Evolutionary conservation across 306 rosid species (phyloP).

Genomic region (Prunus mongolica): DNA sequence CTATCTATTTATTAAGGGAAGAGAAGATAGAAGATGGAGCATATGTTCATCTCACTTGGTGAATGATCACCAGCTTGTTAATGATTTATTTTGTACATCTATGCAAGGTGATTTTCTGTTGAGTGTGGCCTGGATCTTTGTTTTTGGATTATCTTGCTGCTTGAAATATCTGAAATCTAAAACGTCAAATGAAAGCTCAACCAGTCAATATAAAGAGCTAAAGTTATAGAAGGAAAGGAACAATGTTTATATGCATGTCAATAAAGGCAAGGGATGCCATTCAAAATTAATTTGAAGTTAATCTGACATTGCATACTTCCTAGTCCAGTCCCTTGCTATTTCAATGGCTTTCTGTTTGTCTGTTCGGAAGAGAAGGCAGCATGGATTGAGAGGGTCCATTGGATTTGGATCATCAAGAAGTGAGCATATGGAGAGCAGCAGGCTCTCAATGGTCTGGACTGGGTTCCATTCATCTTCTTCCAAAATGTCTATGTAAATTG

Average conservation of each 20-base stretch:
- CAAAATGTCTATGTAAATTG: conserved; percentile 28
- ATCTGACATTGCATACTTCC: background rate
- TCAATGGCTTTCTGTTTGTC: background rate
- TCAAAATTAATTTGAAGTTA: background rate
- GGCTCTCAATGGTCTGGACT: conserved; percentile 27
- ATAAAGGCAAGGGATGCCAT: no score
- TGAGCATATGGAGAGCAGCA: conserved; percentile 34
- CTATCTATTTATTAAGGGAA: no score
- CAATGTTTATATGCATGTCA: no score
- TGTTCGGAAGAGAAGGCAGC: conserved; percentile 5
- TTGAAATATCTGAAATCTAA: background rate
- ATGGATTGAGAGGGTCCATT: conserved; percentile 4
- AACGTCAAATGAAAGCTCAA: background rate
- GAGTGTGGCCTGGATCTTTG: no score
- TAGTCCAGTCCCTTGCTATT: conserved; percentile 37
- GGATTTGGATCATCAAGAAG: conserved; percentile 31
- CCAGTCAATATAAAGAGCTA: background rate
- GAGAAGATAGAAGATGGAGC: no score
- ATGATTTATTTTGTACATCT: background rate
- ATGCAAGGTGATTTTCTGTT: no score
- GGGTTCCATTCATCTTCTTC: conserved; percentile 36
- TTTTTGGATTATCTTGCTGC: no score
- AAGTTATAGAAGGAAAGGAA: no score
- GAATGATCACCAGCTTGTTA: background rate
- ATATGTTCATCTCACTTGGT: background rate